Evolutionary conservation across 768 basidiomycete genomes (phyloP), one percentile per base, ranked within the genome.

Genomic region (Gyrodon lividus): DNA sequence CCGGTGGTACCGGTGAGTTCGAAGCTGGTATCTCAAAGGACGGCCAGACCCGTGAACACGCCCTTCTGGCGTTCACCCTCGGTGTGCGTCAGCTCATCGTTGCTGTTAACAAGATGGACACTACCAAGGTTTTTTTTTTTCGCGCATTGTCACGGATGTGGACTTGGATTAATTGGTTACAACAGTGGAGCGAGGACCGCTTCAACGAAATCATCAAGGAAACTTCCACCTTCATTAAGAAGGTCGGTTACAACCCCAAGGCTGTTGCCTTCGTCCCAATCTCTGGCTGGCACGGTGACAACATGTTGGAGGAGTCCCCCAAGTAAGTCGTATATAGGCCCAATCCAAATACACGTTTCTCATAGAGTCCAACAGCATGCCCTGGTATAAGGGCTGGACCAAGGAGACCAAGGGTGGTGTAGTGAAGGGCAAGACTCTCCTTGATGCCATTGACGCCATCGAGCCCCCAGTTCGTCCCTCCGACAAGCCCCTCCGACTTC

Each of bases 11-110:
- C 74, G 97, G 97, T 86, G 97, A 99, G 79, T 98, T 99, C 79
- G 97, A 99, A 77, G 96, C 96, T 72, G 97, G 97, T 91, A 98
- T 99, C 84, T 98, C 96, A 78, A 98, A 99, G 85, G 97, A 98
- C 70, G 97, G 97, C 63, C 97, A 99, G 82, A 98, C 97, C 68
- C 92, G 97, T 80, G 97, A 99, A 85, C 97, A 99, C 81, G 97
- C 97, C 62, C 90, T 99, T 64, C 84, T 98, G 72, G 95, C 96
- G 70, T 98, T 97, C 86, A 99, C 97, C 67, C 93, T 98, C 67
- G 97, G 97, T 87, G 97, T 99, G 74, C 86, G 93, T 76, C 97
- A 99, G 80, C 92, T 99, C 77, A 98, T 99, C 72, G 95, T 99
- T 57, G 93, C 95, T 65, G 88, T 98, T 79, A 99, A 99, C 90